Base-by-base conservation (phyloP, 2,329 filamentous ascomycete species). In the Ophiostoma novo-ulmi region DNA sequence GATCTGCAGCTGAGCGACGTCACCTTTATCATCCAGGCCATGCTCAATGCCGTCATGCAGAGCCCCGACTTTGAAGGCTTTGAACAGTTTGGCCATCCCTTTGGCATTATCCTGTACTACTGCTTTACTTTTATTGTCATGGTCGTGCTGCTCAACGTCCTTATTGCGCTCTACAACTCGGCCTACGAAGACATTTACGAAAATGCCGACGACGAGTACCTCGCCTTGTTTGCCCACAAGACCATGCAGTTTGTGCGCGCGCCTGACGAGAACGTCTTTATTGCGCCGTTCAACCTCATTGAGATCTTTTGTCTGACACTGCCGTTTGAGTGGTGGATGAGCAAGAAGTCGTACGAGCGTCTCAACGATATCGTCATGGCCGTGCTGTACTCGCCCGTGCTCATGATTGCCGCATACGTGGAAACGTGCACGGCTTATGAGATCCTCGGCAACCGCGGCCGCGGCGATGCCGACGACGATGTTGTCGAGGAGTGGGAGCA, bases 241-340 rank as follows among this genome's bases (percentile, higher is more conserved):
- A 97, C 95, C 0, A 92, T 98, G 86, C 93, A 97, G 76, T 99
- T 97, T 76, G 92, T 98, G 22, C 92, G 95, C 67, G 95, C 95
- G 0, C 95, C 95, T 0, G 95, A 99, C 76, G 95, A 99, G 79
- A 99, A 99, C 75, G 95, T 99, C 70, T 99, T 95, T 80, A 97
- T 99, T 76, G 89, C 95, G 0, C 95, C 95, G 0, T 91, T 99
- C 80, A 99, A 99, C 78, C 85, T 99, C 1, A 86, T 99, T 72
- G 95, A 99, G 79, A 89, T 98, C 22, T 84, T 97, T 73, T 82
- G 87, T 72, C 85, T 97, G 3, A 86, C 91, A 55, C 77, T 96
- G 0, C 92, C 92, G 0, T 89, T 97, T 69, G 95, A 98, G 82
- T 99, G 95, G 95, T 99, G 94, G 95, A 85, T 99, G 83, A 82